These are phyloP conservation scores for Lactifluus subvellereus DNA, from an alignment of 768 basidiomycete species.

Conservation along the genomic window DNA sequence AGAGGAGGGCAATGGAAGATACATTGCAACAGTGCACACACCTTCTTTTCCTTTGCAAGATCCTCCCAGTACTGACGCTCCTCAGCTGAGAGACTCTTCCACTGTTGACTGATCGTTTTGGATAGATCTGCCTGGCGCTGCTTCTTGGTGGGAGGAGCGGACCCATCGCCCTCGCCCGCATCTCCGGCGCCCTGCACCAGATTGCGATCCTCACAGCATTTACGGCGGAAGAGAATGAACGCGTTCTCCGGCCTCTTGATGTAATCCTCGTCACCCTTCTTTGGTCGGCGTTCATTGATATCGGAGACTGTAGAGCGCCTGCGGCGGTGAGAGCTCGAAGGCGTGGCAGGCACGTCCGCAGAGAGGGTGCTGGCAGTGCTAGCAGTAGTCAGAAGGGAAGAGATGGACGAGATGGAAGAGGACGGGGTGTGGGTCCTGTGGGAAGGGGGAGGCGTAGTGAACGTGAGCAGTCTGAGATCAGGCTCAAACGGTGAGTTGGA, in stretches of 20 bases:
- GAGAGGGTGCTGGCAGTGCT: constrained; percentile 27
- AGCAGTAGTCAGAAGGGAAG: constrained; percentile 32
- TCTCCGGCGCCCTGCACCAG: constrained; percentile 42
- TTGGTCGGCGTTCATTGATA: constrained; percentile 36
- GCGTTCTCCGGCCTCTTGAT: constrained; percentile 82
- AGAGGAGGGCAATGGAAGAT: not conserved
- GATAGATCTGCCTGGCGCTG: constrained; percentile 74
- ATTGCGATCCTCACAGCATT: constrained; percentile 70
- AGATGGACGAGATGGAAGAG: constrained; percentile 39
- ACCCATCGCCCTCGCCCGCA: constrained; percentile 19
- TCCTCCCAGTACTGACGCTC: constrained; percentile 73
- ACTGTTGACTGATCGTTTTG: constrained; percentile 77
- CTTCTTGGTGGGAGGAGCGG: constrained; percentile 49
- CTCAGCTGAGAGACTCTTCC: constrained; percentile 60
- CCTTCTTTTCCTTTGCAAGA: constrained; percentile 69
- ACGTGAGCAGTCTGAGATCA: constrained; percentile 45
- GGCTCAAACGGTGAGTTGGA: constrained; percentile 70
- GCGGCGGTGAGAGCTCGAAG: constrained; percentile 29
- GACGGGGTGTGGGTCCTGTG: constrained; percentile 38
- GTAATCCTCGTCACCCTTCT: constrained; percentile 74
- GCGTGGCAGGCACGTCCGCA: constrained; percentile 26
- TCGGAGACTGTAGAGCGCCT: constrained; percentile 34
- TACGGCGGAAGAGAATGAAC: constrained; percentile 78
- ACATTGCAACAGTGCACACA: constrained; percentile 48
- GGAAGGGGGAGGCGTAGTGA: constrained; percentile 37